A percentile compares a stretch with the other conserved stretches of the same genome.
phyloP scores from a whole-genome alignment of 441 rosid genomes.

The Populus hybrid region DNA sequence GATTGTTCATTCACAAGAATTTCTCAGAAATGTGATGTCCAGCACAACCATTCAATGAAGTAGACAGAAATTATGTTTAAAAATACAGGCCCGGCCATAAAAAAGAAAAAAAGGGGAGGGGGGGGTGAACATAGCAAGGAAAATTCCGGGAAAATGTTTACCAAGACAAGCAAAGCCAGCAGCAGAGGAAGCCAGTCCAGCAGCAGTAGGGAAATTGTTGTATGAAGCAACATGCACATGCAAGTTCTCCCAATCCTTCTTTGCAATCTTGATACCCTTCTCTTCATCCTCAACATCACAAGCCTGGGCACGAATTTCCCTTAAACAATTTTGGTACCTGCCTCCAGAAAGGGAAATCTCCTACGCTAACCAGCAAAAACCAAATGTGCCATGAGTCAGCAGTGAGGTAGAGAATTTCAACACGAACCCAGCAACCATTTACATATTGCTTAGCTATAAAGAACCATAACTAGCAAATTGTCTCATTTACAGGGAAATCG shows the following conservation, averaged over 20 bases:
- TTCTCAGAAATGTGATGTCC: not conserved
- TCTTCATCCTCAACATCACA: constrained; percentile 76
- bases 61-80: not conserved
- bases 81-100: not conserved
- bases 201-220: constrained; percentile 94
- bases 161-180: constrained; percentile 99
- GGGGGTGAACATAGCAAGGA: not conserved
- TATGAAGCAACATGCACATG: constrained; percentile 84
- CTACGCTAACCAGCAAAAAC: constrained; percentile 53
- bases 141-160: constrained; percentile 17
- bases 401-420: not conserved
- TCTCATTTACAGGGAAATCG: not conserved
- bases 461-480: not conserved
- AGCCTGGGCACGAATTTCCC: constrained; percentile 79
- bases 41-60: not conserved
- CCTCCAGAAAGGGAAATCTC: constrained; percentile 91
- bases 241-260: constrained; percentile 86
- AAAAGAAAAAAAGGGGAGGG: not conserved
- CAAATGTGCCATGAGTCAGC: constrained; percentile 15
- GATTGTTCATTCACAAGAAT: not conserved
- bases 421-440: not conserved
- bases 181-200: constrained; percentile 98
- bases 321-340: constrained; percentile 77
- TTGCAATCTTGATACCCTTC: constrained; percentile 68
- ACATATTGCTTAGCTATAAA: not conserved